A percentile compares a stretch with the other conserved stretches of the same genome.
These are phyloP conservation scores for Sugiyamaella smithiae DNA, from an alignment of 805 yeast species.

Conservation along the genomic window DNA sequence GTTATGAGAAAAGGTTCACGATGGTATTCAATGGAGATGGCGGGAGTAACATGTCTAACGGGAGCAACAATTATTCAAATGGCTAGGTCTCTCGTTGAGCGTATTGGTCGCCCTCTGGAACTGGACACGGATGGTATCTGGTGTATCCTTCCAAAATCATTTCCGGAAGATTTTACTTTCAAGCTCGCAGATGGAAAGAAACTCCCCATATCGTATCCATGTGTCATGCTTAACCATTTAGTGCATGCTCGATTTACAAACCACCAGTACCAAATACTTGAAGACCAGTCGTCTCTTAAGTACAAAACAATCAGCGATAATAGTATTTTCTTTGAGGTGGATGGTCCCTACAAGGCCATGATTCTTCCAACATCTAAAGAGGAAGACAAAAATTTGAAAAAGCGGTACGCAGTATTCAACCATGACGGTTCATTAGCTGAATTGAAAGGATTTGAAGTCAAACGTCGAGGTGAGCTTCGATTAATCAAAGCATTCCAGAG, in stretches of 20 bases:
- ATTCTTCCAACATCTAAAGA: conserved; percentile 94
- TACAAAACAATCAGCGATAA: conserved; percentile 84
- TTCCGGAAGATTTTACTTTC: conserved; percentile 84
- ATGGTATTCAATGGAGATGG: conserved; percentile 99
- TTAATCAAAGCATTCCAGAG: conserved; percentile 92
- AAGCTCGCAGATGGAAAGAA: conserved; percentile 74
- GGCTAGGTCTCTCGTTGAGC: conserved; percentile 88
- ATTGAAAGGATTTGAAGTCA: conserved; percentile 92
- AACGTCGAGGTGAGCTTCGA: conserved; percentile 94
- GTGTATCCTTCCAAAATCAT: conserved; percentile 93
- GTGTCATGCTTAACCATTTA: conserved; percentile 90
- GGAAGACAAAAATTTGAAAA: conserved; percentile 94
- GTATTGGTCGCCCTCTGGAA: conserved; percentile 92
- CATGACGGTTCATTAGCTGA: conserved; percentile 93
- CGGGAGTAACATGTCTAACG: conserved; percentile 96
- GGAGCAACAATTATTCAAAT: conserved; percentile 98
- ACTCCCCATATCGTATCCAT: conserved; percentile 80
- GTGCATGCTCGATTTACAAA: conserved; percentile 92
- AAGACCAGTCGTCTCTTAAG: conserved; percentile 62
- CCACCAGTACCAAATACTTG: conserved; percentile 86
- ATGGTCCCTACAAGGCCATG: conserved; percentile 98
- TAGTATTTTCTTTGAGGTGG: conserved; percentile 95
- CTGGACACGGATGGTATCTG: conserved; percentile 99
- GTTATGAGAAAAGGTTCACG: conserved; percentile 99
- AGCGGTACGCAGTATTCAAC: conserved; percentile 95